These are phyloP conservation scores for Chamaecrista fasciculata DNA, from an alignment of 306 rosid genomes.

Conservation along the genomic window DNA sequence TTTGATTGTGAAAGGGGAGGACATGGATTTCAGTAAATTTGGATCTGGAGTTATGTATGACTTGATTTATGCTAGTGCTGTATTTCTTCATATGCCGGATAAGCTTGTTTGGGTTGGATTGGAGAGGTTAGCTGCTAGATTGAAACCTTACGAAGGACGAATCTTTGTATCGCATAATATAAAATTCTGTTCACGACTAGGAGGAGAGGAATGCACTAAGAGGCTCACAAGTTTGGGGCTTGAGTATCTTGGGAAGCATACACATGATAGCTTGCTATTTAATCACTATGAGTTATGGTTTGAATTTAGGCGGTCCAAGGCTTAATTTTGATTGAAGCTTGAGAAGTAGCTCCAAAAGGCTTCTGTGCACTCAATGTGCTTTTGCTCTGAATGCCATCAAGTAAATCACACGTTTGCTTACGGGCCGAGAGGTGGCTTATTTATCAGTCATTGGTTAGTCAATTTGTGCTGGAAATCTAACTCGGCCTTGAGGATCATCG, in stretches of 20 bases:
- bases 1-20: constrained; percentile 17
- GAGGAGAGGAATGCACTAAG: constrained; percentile 6
- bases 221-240: constrained; percentile 2
- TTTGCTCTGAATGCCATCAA: constrained; percentile 4
- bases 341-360: constrained; percentile 24
- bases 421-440: constrained; percentile 13
- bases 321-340: neutral
- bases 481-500: constrained; percentile 2
- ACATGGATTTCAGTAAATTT: constrained; percentile 13
- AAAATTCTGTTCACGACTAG: constrained; percentile 11
- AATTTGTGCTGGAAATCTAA: constrained; percentile 21
- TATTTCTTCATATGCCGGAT: constrained; percentile 16
- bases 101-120: constrained; percentile 5
- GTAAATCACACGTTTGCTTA: no score
- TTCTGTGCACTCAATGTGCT: constrained; percentile 14
- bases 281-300: constrained; percentile 20
- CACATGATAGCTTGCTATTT: constrained; percentile 18
- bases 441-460: constrained; percentile 2
- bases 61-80: constrained; percentile 15
- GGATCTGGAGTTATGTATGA: constrained; percentile 8
- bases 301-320: constrained; percentile 5
- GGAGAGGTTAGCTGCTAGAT: constrained; percentile 3
- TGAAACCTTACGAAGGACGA: constrained; percentile 11
- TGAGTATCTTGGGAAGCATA: constrained; percentile 8
- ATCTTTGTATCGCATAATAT: constrained; percentile 12